Conservation (phyloP, 805 yeast genomes). For the Yamadazyma phyllophila region DNA sequence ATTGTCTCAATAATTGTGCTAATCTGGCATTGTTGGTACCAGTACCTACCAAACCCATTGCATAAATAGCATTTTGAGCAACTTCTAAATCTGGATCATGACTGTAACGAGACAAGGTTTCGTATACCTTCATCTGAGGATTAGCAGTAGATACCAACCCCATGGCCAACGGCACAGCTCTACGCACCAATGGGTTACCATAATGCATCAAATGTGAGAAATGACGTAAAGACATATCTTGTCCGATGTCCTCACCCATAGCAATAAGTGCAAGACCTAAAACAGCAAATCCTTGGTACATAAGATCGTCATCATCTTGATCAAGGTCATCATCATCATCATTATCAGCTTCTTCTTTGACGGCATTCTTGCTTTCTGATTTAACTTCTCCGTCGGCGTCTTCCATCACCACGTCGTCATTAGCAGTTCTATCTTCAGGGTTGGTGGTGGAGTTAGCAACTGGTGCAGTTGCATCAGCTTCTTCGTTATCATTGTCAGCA, state of each 20-base stretch:
- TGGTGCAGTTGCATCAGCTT: conserved; percentile 22
- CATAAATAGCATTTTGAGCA: conserved; percentile 89
- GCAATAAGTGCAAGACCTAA: conserved; percentile 92
- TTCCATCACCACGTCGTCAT: conserved; percentile 29
- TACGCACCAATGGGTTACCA: conserved; percentile 85
- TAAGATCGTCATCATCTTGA: conserved; percentile 48
- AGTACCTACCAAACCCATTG: conserved; percentile 98
- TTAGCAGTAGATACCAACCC: conserved; percentile 89
- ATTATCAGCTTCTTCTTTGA: conserved; percentile 25
- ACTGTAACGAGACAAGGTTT: conserved; percentile 91
- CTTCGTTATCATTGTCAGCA: conserved; percentile 25
- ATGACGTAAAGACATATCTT: conserved; percentile 95
- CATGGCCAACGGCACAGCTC: conserved; percentile 98
- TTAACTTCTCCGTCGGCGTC: conserved; percentile 22
- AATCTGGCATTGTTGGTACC: conserved; percentile 98
- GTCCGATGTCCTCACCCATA: conserved; percentile 97
- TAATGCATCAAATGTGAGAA: conserved; percentile 97
- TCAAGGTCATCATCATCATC: conserved; percentile 29
- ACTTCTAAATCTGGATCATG: conserved; percentile 95
- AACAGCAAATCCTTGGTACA: conserved; percentile 84
- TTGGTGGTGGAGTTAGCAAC: conserved; percentile 20
- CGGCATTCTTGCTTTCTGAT: conserved; percentile 12
- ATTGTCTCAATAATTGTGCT: conserved; percentile 91
- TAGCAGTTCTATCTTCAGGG: conserved; percentile 1
- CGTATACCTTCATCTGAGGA: conserved; percentile 96